Conservation (phyloP, 495 filamentous ascomycete species). For the Neurospora cerealis region DNA sequence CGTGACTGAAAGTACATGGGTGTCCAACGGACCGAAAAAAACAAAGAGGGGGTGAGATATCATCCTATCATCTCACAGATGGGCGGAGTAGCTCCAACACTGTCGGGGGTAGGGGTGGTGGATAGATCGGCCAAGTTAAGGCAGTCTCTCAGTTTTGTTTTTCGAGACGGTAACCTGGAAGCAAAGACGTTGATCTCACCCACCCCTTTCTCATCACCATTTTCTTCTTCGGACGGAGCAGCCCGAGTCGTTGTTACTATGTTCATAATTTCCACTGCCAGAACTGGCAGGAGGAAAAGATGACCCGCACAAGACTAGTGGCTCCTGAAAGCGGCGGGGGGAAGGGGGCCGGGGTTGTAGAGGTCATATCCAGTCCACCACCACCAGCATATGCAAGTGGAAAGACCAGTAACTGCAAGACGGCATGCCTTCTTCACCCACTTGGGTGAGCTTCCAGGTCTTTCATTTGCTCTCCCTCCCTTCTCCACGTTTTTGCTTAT, state of each 20-base stretch:
- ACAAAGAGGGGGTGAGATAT: not conserved
- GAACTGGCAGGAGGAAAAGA: not conserved
- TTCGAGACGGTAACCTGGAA: not conserved
- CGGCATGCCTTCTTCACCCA: not conserved
- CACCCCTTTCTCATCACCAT: not conserved
- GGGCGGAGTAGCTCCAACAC: not conserved
- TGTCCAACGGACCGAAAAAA: not conserved
- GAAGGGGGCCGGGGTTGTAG: not conserved
- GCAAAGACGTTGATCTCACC: not conserved
- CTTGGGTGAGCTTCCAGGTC: not conserved
- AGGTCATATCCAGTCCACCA: not conserved
- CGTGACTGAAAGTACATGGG: not conserved
- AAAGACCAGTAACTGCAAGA: not conserved
- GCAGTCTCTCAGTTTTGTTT: not conserved
- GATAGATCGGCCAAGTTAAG: not conserved
- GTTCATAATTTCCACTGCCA: not conserved
- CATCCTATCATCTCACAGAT: not conserved
- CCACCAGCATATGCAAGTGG: not conserved
- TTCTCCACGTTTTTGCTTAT: not conserved
- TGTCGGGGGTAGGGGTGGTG: not conserved
- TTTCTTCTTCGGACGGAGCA: not conserved
- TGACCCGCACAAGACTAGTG: not conserved
- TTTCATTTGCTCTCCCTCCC: not conserved
- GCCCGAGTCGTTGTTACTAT: not conserved
- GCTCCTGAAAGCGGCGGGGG: not conserved